Evolutionary conservation across 2,329 filamentous ascomycete species (phyloP), one percentile per base, ranked within the genome.

Genomic region (Periconia macrospinosa): DNA sequence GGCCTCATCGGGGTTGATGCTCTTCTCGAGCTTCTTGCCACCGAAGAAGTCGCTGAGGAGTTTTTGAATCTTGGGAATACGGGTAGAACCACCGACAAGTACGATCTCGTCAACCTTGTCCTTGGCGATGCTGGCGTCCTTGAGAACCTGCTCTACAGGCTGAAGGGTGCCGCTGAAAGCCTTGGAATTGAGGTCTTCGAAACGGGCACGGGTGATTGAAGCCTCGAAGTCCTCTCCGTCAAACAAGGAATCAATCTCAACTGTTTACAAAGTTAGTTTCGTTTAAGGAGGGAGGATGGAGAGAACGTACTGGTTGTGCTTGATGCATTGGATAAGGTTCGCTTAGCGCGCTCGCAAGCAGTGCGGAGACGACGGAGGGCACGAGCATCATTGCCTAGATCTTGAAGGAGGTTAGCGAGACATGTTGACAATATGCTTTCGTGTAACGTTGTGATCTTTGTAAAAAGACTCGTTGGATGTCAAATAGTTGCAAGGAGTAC

Each of bases 1-100:
- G 68, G 94, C 94, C 85, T 99, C 94, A 76, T 99, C 94, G 71
- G 94, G 94, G 87, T 99, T 99, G 84, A 97, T 97, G 84, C 90
- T 94, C 82, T 97, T 97, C 87, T 97, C 93, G 66, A 97, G 91
- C 89, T 99, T 97, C 91, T 99, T 99, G 81, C 92, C 92, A 77
- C 95, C 90, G 83, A 99, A 99, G 86, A 92, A 97, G 81, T 99
- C 94, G 82, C 88, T 92, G 66, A 99, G 88, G 65, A 99, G 89
- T 87, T 97, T 97, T 88, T 99, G 94, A 78, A 99, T 96, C 78
- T 88, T 87, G 74, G 94, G 94, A 70, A 99, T 99, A 91, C 94
- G 94, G 73, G 94, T 99, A 61, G 92, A 97, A 70, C 94, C 94
- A 87, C 94, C 94, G 74, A 99, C 94, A 72, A 99, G 90, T 71